These are phyloP conservation scores for Umbelopsis isabellina DNA, from an alignment of 192 early-diverging fungal species.

Conservation along the genomic window DNA sequence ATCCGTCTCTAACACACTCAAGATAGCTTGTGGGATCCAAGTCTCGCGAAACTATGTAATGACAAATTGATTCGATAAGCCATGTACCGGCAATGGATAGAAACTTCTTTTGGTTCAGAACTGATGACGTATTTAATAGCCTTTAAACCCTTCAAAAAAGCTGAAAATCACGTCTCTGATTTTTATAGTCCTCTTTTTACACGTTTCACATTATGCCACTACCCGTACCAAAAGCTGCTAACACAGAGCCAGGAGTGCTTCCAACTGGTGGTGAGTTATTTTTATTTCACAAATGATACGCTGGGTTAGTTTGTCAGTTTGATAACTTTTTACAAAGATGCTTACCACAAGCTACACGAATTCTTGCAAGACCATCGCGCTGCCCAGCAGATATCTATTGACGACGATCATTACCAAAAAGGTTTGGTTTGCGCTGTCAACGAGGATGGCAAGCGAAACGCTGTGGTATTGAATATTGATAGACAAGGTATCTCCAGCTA, in stretches of 20 bases:
- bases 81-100: no score
- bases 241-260: neutral
- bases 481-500: neutral
- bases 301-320: neutral
- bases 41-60: no score
- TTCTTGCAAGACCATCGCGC: neutral
- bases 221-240: neutral
- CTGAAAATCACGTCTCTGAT: neutral
- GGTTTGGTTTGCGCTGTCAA: slow-evolving; percentile 1
- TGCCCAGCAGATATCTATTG: neutral
- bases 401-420: slow-evolving; percentile 6
- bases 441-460: neutral
- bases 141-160: neutral
- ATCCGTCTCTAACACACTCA: no score
- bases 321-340: neutral
- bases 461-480: neutral
- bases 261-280: neutral
- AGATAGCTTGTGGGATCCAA: no score
- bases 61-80: no score
- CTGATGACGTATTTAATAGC: no score
- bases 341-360: neutral
- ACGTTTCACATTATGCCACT: slow-evolving; percentile 1
- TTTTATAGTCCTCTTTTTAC: neutral
- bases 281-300: neutral
- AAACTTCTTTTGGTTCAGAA: no score